Evolutionary conservation across 768 basidiomycete genomes (phyloP), one percentile per base, ranked within the genome.

Genomic region (Porpolomopsis calyptriformis): DNA sequence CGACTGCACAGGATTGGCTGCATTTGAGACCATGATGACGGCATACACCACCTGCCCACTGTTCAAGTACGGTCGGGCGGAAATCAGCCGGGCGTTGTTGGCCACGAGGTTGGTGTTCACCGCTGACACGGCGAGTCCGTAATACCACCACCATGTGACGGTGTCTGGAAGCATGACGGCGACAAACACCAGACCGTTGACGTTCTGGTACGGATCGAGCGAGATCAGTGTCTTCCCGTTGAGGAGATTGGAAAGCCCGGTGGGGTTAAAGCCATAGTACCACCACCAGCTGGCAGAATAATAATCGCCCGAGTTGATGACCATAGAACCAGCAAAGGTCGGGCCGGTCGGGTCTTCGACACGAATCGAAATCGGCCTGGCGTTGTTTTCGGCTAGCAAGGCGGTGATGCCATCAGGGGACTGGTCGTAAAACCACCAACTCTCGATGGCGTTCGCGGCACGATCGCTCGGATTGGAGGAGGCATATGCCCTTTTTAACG

Each of bases 121-220:
- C n/a, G 24, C 23, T 11, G 20, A 12, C 14, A 27, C n/a, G 19
- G 24, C 41, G 12, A 42, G n/a, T 16, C 27, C 41, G 27, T 14
- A 42, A 19, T 42, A 42, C 41, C 41, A 42, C 27, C 24, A 42
- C 41, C 41, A 42, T 14, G 23, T 25, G 27, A 20, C 41, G 4
- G 41, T 42, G 25, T 42, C 27, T 9, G 41, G 41, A 25, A 42
- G 22, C 41, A 42, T 42, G 23, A 42, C 23, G 24, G 41, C 41
- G 27, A 25, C 41, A 19, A 42, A 42, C 27, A 20, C 22, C 14
- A 42, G 41, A 29, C 41, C 41, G 23, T 20, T 25, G 18, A 25
- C 24, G 25, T 20, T 42, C 11, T 42, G 41, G 23, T 42, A 42
- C n/a, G 41, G 41, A 19, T 42, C 41, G 25, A 42, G 20, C 14